A percentile compares a stretch with the other conserved stretches of the same genome.
Evolutionary conservation across 352 stramenopile species (phyloP).

Genomic region (Plasmopara halstedii): DNA sequence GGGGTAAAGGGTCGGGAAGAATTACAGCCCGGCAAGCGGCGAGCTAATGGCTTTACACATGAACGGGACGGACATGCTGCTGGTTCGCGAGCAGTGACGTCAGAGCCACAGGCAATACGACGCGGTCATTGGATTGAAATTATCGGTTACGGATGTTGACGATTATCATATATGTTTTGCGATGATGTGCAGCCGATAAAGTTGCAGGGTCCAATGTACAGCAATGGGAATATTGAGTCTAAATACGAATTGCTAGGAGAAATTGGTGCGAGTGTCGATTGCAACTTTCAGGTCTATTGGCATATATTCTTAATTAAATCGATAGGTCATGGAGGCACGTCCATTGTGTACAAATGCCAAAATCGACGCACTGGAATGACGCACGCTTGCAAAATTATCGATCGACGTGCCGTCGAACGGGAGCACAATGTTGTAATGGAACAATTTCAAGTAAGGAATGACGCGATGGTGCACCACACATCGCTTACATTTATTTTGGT

Average conservation of each 20-base stretch:
- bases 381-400: conserved; percentile 85
- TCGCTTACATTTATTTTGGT: conserved; percentile 2
- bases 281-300: background rate
- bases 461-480: background rate
- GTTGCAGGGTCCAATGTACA: conserved; percentile 63
- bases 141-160: background rate
- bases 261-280: conserved; percentile 45
- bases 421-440: conserved; percentile 78
- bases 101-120: conserved; percentile 26
- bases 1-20: conserved; percentile 30
- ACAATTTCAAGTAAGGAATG: conserved; percentile 69
- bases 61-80: conserved; percentile 21
- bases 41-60: conserved; percentile 36
- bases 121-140: background rate
- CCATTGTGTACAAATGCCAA: conserved; percentile 75
- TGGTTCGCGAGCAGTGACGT: conserved; percentile 19
- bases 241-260: conserved; percentile 81
- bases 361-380: conserved; percentile 46
- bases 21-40: conserved; percentile 36
- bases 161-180: background rate
- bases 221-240: conserved; percentile 55
- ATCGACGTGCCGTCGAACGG: conserved; percentile 59
- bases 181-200: conserved; percentile 47
- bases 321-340: conserved; percentile 75
- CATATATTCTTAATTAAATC: background rate